phyloP scores from a whole-genome alignment of 73 alveolate genomes.

The Paramecium sonneborni region DNA sequence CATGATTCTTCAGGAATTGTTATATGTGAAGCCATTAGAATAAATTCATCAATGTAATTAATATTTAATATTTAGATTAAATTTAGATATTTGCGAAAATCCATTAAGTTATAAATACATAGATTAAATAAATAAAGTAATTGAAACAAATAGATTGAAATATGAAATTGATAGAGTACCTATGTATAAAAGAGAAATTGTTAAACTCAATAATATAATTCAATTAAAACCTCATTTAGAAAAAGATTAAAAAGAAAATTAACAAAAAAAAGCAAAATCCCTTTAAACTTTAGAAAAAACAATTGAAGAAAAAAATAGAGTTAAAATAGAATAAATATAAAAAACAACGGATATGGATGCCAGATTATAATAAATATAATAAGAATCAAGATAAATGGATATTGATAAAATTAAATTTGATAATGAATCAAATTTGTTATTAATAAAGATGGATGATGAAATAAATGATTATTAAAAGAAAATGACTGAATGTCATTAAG shows the following conservation, averaged over 20 bases:
- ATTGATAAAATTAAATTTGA: constrained; percentile 6
- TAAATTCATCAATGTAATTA: background rate
- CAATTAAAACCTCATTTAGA: background rate
- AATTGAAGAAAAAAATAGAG: background rate
- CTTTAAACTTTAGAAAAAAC: constrained; percentile 19
- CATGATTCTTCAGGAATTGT: constrained; percentile 50
- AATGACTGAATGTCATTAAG: background rate
- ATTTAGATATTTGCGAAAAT: constrained; percentile 42
- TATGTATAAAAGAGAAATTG: constrained; percentile 9
- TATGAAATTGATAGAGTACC: background rate
- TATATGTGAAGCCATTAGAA: constrained; percentile 21
- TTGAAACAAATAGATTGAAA: background rate
- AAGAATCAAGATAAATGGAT: background rate
- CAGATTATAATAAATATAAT: background rate
- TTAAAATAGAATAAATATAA: background rate
- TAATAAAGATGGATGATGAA: constrained; percentile 21
- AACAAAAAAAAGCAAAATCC: background rate
- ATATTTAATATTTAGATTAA: background rate
- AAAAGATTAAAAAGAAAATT: background rate
- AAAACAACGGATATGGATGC: background rate
- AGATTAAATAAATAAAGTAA: background rate
- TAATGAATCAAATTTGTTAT: background rate
- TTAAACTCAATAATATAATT: background rate
- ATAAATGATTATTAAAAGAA: background rate
- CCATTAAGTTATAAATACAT: constrained; percentile 18